Evolutionary conservation across 164 flowering plant genomes (phyloP), one percentile per base, ranked within the genome.

Genomic region (Dillenia suffruticosa): DNA sequence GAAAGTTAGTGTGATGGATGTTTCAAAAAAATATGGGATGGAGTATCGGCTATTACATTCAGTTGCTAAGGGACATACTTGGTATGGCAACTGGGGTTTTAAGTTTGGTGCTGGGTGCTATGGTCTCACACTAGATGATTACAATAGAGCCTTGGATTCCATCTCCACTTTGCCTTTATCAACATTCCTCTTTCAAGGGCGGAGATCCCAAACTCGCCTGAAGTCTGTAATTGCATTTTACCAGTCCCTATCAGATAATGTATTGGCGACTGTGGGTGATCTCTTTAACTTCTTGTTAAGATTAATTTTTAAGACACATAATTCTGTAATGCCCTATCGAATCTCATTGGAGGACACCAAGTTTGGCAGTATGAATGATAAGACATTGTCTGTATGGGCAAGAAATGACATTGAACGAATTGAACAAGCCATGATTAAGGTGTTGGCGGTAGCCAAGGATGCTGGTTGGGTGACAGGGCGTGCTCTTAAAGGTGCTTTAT

Each of bases 71-170:
- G 88, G 89, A 43, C 80, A 68, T 63, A 78, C 96, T 0, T 88
- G 97, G 97, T 91, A 88, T 80, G 91, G 93, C 16, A 63, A 84
- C 3, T 91, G 97, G 97, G 97, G 93, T 24, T 88, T 80, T 66
- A 80, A 87, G 63, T 88, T 88, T 74, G 93, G 91, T 32, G 71
- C 85, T 16, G 97, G 97, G 14, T 87, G 97, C 61, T 91, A 71
- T 76, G 92, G 72, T 7, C 68, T 86, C 46, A 85, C 92, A 4
- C 51, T 48, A 2, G 84, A 82, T 53, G 76, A 82, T 14, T 90
- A 90, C 51, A 53, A 47, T 8, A 44, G 46, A 14, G 85, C 97
- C 8, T 78, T 90, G 9, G 77, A 80, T 8, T 63, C 67, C 57
- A 80, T 90, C 24, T 83, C 92, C 9, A 63, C 47, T 48, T 19